A percentile compares a stretch with the other conserved stretches of the same genome.
Conservation (phyloP, 768 basidiomycete species). For the Aureoboletus auriporus region DNA sequence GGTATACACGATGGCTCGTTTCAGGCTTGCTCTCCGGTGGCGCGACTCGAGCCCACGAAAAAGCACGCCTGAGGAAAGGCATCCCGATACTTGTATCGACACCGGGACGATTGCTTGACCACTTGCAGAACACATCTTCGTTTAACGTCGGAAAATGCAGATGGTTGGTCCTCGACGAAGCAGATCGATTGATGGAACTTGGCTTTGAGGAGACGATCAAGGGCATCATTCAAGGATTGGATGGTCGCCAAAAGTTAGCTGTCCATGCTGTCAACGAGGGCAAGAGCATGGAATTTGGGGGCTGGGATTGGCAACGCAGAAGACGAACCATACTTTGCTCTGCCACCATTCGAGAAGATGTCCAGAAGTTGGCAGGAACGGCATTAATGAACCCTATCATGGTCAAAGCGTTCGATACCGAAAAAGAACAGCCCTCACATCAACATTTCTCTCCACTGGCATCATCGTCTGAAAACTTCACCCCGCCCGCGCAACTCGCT, state of each 20-base stretch:
- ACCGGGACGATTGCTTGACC: slow-evolving; percentile 92
- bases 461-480: slow-evolving; percentile 58
- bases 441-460: slow-evolving; percentile 14
- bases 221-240: slow-evolving; percentile 83
- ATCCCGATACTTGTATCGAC: slow-evolving; percentile 94
- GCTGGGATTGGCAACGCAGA: slow-evolving; percentile 77
- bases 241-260: slow-evolving; percentile 77
- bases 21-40: slow-evolving; percentile 92
- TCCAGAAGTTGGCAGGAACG: slow-evolving; percentile 87
- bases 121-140: slow-evolving; percentile 91
- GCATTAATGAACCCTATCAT: slow-evolving; percentile 76
- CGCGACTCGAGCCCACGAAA: slow-evolving; percentile 92
- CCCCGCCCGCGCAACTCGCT: slow-evolving; percentile 88
- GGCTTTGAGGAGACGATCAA: slow-evolving; percentile 96
- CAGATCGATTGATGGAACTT: slow-evolving; percentile 95
- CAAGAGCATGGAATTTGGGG: slow-evolving; percentile 68
- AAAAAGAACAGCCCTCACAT: slow-evolving; percentile 21
- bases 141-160: slow-evolving; percentile 92
- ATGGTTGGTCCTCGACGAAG: slow-evolving; percentile 97
- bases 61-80: slow-evolving; percentile 91
- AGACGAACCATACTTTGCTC: slow-evolving; percentile 92
- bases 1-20: slow-evolving; percentile 87
- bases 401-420: slow-evolving; percentile 67
- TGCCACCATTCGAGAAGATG: slow-evolving; percentile 93
- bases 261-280: slow-evolving; percentile 61